Evolutionary conservation across 108 stramenopile genomes (phyloP).

Genomic region (Aurantiochytrium sp.): DNA sequence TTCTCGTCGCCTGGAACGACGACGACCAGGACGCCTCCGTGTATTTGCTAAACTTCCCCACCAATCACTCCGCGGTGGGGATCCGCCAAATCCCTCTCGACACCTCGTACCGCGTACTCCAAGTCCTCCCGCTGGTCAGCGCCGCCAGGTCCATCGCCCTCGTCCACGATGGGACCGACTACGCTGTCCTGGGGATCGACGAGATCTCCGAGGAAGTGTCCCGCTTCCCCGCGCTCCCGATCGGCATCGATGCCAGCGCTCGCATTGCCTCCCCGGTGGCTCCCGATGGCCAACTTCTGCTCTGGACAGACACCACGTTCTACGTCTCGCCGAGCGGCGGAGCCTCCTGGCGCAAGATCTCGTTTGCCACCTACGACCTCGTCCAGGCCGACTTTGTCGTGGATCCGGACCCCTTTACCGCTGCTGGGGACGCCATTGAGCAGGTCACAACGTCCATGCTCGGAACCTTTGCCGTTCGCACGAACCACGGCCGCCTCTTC

Average conservation of each 20-base stretch:
- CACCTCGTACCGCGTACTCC: not conserved
- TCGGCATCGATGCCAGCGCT: not conserved
- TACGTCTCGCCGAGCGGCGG: not conserved
- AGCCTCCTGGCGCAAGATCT: not conserved
- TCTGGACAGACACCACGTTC: not conserved
- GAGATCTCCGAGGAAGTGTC: not conserved
- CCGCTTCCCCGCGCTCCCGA: not conserved
- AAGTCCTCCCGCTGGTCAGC: constrained; percentile 17
- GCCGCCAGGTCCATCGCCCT: not conserved
- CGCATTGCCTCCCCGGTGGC: not conserved
- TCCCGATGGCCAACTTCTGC: not conserved
- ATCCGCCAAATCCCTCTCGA: not conserved
- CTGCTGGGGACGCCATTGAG: not conserved
- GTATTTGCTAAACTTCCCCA: not conserved
- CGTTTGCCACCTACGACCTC: not conserved
- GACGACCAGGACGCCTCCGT: not conserved
- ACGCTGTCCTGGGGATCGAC: not conserved
- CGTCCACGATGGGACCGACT: not conserved
- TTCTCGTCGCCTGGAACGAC: not conserved
- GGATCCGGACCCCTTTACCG: not conserved
- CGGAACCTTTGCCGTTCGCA: not conserved
- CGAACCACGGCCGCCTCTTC: not conserved
- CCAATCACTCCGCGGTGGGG: not conserved
- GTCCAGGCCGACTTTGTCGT: not conserved
- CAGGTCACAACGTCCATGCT: not conserved